These are phyloP conservation scores for Alternaria triticimaculans DNA, from an alignment of 2,329 filamentous ascomycete genomes.

Conservation along the genomic window DNA sequence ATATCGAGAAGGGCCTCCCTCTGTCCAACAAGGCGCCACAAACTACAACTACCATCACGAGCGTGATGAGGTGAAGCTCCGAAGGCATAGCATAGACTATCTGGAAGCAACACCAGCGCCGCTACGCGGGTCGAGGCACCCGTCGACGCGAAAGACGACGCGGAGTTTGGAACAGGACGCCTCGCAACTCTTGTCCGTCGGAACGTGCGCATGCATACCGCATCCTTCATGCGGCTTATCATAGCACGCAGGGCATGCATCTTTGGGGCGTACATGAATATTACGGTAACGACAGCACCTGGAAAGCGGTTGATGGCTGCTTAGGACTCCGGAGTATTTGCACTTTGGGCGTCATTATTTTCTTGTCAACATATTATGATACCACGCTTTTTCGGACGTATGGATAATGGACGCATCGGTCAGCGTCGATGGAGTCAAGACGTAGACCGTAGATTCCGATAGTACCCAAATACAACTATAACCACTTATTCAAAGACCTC, in stretches of 20 bases:
- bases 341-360: background rate
- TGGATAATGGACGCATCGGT: slow-evolving; percentile 3
- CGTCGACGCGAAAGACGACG: slow-evolving; percentile 2
- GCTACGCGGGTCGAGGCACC: background rate
- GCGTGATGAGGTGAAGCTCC: slow-evolving; percentile 23
- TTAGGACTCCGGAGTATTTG: background rate
- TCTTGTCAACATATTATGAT: slow-evolving; percentile 12
- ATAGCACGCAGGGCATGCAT: background rate
- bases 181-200: background rate
- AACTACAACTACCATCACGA: slow-evolving; percentile 46
- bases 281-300: slow-evolving; percentile 2
- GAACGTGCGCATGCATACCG: background rate
- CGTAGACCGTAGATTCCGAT: background rate
- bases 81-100: background rate
- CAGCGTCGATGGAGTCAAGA: background rate
- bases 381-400: slow-evolving; percentile 14
- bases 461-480: background rate
- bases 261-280: background rate
- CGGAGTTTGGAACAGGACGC: background rate
- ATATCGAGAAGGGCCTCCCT: slow-evolving; percentile 45
- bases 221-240: background rate
- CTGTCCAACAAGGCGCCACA: slow-evolving; percentile 29
- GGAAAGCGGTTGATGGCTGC: background rate
- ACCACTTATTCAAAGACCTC: background rate
- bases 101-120: background rate